Evolutionary conservation across 352 stramenopile genomes (phyloP).

Genomic region (Pythium angustatum): DNA sequence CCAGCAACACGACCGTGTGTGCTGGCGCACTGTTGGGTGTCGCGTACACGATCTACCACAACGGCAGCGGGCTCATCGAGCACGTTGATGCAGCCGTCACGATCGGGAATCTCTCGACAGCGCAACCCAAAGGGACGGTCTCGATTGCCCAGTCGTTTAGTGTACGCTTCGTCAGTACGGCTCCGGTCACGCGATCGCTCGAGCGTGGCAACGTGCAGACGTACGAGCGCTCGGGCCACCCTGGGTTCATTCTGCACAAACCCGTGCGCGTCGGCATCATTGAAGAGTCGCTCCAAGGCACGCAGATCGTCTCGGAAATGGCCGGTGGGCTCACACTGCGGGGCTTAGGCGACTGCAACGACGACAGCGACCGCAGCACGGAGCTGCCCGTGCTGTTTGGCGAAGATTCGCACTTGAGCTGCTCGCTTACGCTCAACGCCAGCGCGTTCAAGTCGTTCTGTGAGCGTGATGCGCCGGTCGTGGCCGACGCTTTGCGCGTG

Average conservation of each 20-base stretch:
- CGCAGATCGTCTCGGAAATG: slow-evolving; percentile 37
- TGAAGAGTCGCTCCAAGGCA: not conserved
- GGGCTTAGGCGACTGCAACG: slow-evolving; percentile 33
- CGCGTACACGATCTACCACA: slow-evolving; percentile 35
- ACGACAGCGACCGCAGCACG: not conserved
- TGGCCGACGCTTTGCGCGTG: slow-evolving; percentile 28
- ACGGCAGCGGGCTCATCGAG: slow-evolving; percentile 35
- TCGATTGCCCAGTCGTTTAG: slow-evolving; percentile 37
- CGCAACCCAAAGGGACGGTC: not conserved
- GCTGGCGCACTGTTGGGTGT: slow-evolving; percentile 29
- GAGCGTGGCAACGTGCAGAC: slow-evolving; percentile 37
- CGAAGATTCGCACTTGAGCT: slow-evolving; percentile 39
- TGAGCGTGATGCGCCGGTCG: slow-evolving; percentile 17
- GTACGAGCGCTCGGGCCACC: slow-evolving; percentile 43
- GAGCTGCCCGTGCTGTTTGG: slow-evolving; percentile 32
- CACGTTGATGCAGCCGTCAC: slow-evolving; percentile 25
- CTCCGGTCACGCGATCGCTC: slow-evolving; percentile 28
- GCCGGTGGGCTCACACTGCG: slow-evolving; percentile 30
- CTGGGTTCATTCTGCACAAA: slow-evolving; percentile 37
- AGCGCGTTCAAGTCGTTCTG: slow-evolving; percentile 37
- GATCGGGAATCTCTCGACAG: slow-evolving; percentile 28
- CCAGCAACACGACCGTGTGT: slow-evolving; percentile 23
- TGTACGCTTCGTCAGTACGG: slow-evolving; percentile 35
- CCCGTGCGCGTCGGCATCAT: slow-evolving; percentile 40
- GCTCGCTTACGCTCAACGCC: slow-evolving; percentile 35